phyloP scores from a whole-genome alignment of 192 early-diverging fungal species.

The Mortierella claussenii region DNA sequence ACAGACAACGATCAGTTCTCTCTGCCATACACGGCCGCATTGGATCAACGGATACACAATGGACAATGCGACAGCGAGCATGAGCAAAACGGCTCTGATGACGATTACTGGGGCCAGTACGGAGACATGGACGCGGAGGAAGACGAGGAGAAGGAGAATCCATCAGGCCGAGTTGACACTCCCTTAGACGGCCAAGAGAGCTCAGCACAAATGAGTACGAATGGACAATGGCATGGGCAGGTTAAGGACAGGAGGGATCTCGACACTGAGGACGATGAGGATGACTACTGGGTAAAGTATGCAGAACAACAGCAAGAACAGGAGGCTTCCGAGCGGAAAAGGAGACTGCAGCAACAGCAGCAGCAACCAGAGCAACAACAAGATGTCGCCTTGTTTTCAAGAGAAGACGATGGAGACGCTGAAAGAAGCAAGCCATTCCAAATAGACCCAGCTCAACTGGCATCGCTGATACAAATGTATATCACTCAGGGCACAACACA shows the following conservation, averaged over 20 bases:
- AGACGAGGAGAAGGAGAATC: conserved; percentile 10
- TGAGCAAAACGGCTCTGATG: conserved; percentile 20
- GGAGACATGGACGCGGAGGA: conserved; percentile 22
- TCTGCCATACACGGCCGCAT: too few species aligned
- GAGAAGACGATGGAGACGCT: not conserved
- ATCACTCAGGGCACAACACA: too few species aligned
- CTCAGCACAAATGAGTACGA: not conserved
- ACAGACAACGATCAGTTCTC: too few species aligned
- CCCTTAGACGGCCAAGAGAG: not conserved
- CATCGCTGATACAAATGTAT: too few species aligned
- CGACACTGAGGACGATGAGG: conserved; percentile 45
- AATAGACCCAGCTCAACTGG: not conserved
- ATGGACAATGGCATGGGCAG: too few species aligned
- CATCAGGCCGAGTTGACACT: not conserved
- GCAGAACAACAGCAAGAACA: conserved; percentile 31
- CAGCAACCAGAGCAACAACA: conserved; percentile 8
- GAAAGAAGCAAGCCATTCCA: not conserved
- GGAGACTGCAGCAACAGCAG: conserved; percentile 14
- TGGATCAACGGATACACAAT: not conserved
- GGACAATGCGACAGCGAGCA: not conserved
- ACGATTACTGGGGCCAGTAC: conserved; percentile 50
- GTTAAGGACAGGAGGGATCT: too few species aligned
- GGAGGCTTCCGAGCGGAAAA: conserved; percentile 19
- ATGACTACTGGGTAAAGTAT: conserved; percentile 47
- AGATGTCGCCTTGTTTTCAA: not conserved